Conservation (phyloP, 2,329 filamentous ascomycete genomes). For the Anthostomella pinea region DNA sequence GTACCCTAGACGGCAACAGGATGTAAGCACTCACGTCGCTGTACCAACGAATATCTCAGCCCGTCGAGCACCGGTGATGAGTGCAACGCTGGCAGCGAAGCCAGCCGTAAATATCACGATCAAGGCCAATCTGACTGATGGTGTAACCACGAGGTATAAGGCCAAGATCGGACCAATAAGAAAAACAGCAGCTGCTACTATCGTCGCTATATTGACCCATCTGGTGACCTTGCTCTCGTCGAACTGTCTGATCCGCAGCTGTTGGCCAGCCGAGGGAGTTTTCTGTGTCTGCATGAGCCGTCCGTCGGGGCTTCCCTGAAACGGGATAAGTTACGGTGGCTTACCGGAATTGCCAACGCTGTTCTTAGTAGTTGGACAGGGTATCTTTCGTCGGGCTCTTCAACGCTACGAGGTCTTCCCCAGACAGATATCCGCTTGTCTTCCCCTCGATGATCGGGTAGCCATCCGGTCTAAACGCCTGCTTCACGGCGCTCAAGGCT, state of each 20-base stretch:
- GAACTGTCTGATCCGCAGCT: constrained; percentile 3
- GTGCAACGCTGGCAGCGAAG: constrained; percentile 4
- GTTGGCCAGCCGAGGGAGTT: neutral
- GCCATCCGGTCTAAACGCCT: constrained; percentile 1
- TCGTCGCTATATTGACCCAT: constrained; percentile 2
- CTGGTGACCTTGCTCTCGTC: neutral
- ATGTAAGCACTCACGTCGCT: constrained; percentile 2
- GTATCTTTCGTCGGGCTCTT: constrained; percentile 1
- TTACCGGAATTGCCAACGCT: neutral
- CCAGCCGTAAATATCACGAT: constrained; percentile 3
- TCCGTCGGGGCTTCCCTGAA: no score
- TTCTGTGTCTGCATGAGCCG: no score
- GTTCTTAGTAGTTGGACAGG: constrained; percentile 3
- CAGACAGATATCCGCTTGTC: constrained; percentile 1
- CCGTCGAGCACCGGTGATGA: constrained; percentile 6
- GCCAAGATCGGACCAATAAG: constrained; percentile 5
- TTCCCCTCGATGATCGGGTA: constrained; percentile 2
- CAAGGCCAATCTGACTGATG: neutral
- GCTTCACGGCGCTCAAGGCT: constrained; percentile 1
- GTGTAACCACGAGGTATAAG: constrained; percentile 1
- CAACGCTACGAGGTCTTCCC: constrained; percentile 2
- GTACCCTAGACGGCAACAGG: neutral
- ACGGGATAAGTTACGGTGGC: no score
- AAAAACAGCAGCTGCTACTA: constrained; percentile 3
- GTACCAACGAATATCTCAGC: constrained; percentile 7